Base-by-base conservation (phyloP, 73 alveolate genomes). In the Uronychia setigera region DNA sequence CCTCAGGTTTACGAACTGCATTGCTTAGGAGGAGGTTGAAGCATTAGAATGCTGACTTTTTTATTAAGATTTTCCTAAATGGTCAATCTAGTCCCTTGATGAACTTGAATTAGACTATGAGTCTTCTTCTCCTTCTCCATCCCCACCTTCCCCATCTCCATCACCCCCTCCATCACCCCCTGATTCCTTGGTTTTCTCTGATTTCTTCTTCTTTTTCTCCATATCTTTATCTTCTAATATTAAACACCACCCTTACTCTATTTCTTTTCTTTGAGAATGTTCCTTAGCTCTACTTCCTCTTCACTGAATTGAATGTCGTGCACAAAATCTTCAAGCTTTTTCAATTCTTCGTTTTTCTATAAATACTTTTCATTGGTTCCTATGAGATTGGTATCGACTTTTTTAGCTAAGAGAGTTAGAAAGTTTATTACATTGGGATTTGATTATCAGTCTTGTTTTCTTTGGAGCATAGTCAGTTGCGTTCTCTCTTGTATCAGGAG, bases 1-100 rank as follows among this genome's bases (percentile, higher is more conserved):
- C 34, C 88, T 86, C 31, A 86, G 67, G 67, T 46, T 46, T 5
- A 11, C 19, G 67, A 11, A 46, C n/a, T 46, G 67, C 19, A 46
- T 5, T 11, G n/a, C 67, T 19, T 46, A 11, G 19, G 67, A 11
- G 67, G 67, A 46, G n/a, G 67, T 46, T 11, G 67, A 46, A 11
- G 67, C 5, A 19, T 11, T 19, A 11, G 67, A 46, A 19, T 46
- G 67, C n/a, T 46, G 67, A 46, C 19, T 46, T 46, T 46, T 46
- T 46, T 46, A 5, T 46, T 46, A n/a, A n/a, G n/a, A n/a, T n/a
- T n/a, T n/a, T n/a, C n/a, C n/a, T n/a, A n/a, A n/a, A n/a, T n/a
- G n/a, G n/a, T n/a, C n/a, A n/a, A n/a, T n/a, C n/a, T n/a, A n/a
- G n/a, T n/a, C n/a, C n/a, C n/a, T n/a, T n/a, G 67, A 46, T 5